Evolutionary conservation across 1,284 basidiomycete species (phyloP), one percentile per base, ranked within the genome.

Genomic region (Irpex lacteus): DNA sequence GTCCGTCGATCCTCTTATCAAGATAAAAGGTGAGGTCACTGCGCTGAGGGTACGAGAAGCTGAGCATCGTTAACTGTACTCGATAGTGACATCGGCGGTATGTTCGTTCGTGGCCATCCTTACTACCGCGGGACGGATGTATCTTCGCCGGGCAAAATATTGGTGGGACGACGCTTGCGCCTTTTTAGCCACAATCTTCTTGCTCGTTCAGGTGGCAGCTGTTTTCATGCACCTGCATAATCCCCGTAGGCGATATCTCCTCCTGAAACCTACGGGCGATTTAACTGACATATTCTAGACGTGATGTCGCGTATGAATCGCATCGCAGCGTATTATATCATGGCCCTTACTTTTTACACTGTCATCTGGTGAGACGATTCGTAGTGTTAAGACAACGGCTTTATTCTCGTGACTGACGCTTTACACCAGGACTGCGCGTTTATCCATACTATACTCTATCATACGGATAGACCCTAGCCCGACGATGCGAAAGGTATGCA

Each of bases 371-470:
- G 15, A 47, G 60, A 50, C 8, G 15, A n/a, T 60, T 52, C 18
- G 15, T 36, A n/a, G 15, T 15, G 26, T 8, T 0, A 34, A 34
- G 32, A 34, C 6, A 34, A 34, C 32, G 32, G 32, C 32, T 7
- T 19, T n/a, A 36, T 62, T 38, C 49, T 36, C 47, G 53, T 60
- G 11, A 19, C 49, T 54, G 19, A 54, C 21, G 18, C 9, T 47
- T 38, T 13, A 40, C 15, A 9, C 15, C 47, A 65, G 64, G 64
- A 65, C 66, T 18, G 75, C 81, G 0, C 78, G 82, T 9, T 69
- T 82, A n/a, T 78, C 81, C 18, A 81, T 83, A 58, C 72, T 84
- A 8, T 81, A 79, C 68, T 81, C 81, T 4, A 76, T 84, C 61
- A 80, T 82, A 59, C 80, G 82, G 53, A 77, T 82, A 66, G 77